phyloP scores from a whole-genome alignment of 2,329 filamentous ascomycete species.

The Pestalotiopsis fici region DNA sequence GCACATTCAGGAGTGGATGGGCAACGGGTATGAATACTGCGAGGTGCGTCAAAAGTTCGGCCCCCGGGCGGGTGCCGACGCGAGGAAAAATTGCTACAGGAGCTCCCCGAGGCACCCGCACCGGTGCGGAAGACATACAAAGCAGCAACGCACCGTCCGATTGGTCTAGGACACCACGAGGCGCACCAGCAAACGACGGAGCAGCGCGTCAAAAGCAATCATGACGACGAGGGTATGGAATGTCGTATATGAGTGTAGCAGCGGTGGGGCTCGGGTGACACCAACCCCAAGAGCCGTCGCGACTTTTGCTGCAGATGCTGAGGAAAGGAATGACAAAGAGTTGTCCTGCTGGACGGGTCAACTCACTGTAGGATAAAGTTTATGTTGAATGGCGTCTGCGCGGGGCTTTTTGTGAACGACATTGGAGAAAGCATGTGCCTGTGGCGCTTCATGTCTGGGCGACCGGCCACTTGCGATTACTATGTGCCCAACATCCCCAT shows the following conservation, averaged over 20 bases:
- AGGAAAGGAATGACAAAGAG: neutral
- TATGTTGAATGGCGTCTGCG: neutral
- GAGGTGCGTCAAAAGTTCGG: constrained; percentile 60
- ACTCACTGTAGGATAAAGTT: neutral
- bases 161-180: constrained; percentile 19
- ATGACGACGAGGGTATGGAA: neutral
- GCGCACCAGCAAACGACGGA: neutral
- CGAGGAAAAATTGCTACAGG: constrained; percentile 57
- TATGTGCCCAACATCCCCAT: no score
- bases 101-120: constrained; percentile 60
- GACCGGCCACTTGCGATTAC: no score
- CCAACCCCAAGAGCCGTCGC: neutral
- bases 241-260: neutral
- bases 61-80: constrained; percentile 43
- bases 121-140: constrained; percentile 57
- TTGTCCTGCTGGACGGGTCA: neutral
- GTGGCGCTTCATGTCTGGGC: neutral
- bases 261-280: neutral
- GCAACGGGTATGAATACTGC: constrained; percentile 59
- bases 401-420: neutral
- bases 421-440: neutral
- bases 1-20: constrained; percentile 63
- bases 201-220: neutral
- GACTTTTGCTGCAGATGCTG: neutral
- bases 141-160: constrained; percentile 30